phyloP scores from a whole-genome alignment of 2,329 filamentous ascomycete genomes.

The Exserohilum rostratum region DNA sequence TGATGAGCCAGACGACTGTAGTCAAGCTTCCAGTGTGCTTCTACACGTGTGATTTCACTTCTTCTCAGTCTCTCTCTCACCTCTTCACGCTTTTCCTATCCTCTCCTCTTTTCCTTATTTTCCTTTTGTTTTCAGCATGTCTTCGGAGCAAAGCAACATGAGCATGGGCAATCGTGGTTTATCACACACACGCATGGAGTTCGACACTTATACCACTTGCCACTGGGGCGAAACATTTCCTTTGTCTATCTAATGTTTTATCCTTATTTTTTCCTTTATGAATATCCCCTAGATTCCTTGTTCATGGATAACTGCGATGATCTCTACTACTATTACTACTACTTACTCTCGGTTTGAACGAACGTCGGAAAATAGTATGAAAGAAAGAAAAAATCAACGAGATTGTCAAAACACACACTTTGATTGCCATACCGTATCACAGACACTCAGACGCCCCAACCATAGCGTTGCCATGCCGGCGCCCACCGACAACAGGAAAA shows the following conservation, averaged over 20 bases:
- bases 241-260: background rate
- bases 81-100: background rate
- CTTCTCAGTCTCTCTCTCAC: background rate
- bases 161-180: no score
- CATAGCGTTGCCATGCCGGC: no score
- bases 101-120: background rate
- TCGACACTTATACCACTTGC: conserved; percentile 5
- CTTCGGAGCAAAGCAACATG: no score
- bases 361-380: no score
- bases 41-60: conserved; percentile 1
- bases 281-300: background rate
- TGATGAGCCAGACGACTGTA: conserved; percentile 13
- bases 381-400: no score
- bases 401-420: no score
- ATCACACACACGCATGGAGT: background rate
- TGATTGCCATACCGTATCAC: no score
- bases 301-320: no score
- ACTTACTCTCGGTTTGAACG: no score
- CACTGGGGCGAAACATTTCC: background rate
- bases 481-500: no score
- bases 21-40: conserved; percentile 14
- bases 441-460: no score
- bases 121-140: background rate
- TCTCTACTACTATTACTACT: no score
- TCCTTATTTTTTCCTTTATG: background rate